These are phyloP conservation scores for Blastomyces gilchristii DNA, from an alignment of 2,329 filamentous ascomycete species.

Conservation along the genomic window DNA sequence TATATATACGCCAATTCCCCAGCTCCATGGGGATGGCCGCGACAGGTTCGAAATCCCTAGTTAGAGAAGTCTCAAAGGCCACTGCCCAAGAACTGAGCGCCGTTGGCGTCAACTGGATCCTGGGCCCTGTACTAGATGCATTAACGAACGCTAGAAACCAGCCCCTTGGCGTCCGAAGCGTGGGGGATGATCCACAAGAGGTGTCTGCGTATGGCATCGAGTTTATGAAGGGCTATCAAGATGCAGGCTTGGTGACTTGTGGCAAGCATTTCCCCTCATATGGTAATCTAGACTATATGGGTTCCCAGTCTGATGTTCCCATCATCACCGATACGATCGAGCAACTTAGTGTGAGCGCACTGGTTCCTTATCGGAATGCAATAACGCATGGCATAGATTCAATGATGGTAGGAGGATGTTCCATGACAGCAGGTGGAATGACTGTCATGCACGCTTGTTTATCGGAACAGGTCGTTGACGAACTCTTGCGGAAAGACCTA, in stretches of 20 bases:
- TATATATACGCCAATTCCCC: slow-evolving; percentile 91
- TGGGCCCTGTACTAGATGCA: slow-evolving; percentile 88
- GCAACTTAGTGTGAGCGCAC: slow-evolving; percentile 79
- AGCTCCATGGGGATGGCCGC: slow-evolving; percentile 97
- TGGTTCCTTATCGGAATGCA: slow-evolving; percentile 85
- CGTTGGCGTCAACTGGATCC: slow-evolving; percentile 90
- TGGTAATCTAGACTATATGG: slow-evolving; percentile 86
- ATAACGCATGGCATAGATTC: slow-evolving; percentile 78
- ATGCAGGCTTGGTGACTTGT: slow-evolving; percentile 77
- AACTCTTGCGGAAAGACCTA: slow-evolving; percentile 75
- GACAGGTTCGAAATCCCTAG: slow-evolving; percentile 71
- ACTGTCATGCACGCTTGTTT: slow-evolving; percentile 93
- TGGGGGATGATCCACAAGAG: slow-evolving; percentile 87
- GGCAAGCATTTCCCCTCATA: slow-evolving; percentile 97
- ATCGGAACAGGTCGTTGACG: slow-evolving; percentile 86
- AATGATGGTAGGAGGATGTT: slow-evolving; percentile 93
- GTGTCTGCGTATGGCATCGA: slow-evolving; percentile 87
- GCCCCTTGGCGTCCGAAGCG: slow-evolving; percentile 77
- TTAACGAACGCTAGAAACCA: slow-evolving; percentile 88
- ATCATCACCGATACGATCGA: slow-evolving; percentile 93
- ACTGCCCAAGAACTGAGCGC: slow-evolving; percentile 87
- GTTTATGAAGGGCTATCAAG: slow-evolving; percentile 83
- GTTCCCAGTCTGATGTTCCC: slow-evolving; percentile 81
- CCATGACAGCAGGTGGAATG: slow-evolving; percentile 81
- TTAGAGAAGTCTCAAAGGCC: slow-evolving; percentile 83